Base-by-base conservation (phyloP, 169 alveolate species). In the Cryptosporidium sp. region DNA sequence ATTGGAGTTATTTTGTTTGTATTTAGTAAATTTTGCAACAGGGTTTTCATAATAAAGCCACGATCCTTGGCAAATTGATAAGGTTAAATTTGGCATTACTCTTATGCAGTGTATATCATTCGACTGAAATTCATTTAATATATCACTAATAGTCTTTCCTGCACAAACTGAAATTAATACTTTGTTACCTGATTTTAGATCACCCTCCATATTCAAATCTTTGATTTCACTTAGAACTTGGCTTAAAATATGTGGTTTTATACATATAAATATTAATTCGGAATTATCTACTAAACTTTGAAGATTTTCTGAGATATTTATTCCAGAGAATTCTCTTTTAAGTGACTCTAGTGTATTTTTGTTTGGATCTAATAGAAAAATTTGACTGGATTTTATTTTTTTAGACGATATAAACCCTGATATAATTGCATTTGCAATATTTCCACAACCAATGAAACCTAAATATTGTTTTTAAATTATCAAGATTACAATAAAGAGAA, bases 391-490 rank as follows among this genome's bases (percentile, higher is more conserved):
- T 10, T 41, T 29, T 61, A 41, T 29, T 62, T 62, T 59, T 31
- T 48, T 31, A 29, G 89, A 80, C 6, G 35, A 67, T n/a, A 59
- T 23, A 29, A 80, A 37, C 39, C 89, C 89, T 0, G 68, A 39
- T 62, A 80, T 80, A 33, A 80, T 80, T 62, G 89, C 89, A 18
- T 23, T 62, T 43, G 89, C 65, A 61, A 80, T 80, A 80, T 80
- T 59, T 33, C 89, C 89, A 80, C 80, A 80, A 4, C 89, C 89
- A 43, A 80, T 48, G 62, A 80, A 80, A 16, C 89, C 89, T 80
- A 45, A 21, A 61, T 5, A 31, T 23, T 37, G 48, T 33, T 33
- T 33, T 33, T 37, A 29, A 31, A 37, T 65, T 39, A 33, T 65
- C 2, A 16, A 0, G 48, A n/a, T 21, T 4, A 65, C 12, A 65